Percentiles rank a stretch among this genome's conserved stretches.
phyloP scores from a whole-genome alignment of 2,329 filamentous ascomycete species.

The Fusarium liriodendri region DNA sequence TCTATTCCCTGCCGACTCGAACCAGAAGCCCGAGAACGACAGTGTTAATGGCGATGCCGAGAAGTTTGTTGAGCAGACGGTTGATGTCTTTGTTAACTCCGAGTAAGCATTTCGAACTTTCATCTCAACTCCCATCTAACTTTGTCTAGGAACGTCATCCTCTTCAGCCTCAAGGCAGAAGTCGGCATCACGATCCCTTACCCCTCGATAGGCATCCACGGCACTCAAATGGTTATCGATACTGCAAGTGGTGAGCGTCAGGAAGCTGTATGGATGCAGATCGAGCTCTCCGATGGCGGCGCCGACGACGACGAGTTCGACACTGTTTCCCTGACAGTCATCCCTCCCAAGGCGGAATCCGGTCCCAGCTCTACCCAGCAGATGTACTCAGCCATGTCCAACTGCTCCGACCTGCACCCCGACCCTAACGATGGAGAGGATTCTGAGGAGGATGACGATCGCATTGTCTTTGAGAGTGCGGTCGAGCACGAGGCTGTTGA shows the following conservation, averaged over 20 bases:
- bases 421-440: conserved; percentile 72
- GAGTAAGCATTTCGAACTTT: conserved; percentile 55
- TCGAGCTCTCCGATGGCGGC: conserved; percentile 70
- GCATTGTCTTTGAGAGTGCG: conserved; percentile 67
- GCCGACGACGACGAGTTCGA: conserved; percentile 72
- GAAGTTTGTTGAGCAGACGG: conserved; percentile 57
- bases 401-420: conserved; percentile 81
- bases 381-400: conserved; percentile 77
- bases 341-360: conserved; percentile 57
- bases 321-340: conserved; percentile 74
- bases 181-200: conserved; percentile 78
- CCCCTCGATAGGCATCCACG: conserved; percentile 79
- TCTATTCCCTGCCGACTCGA: conserved; percentile 60
- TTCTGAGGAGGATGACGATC: conserved; percentile 66
- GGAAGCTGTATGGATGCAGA: conserved; percentile 73
- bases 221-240: conserved; percentile 69
- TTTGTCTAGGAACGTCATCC: conserved; percentile 58
- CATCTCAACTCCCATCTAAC: neutral
- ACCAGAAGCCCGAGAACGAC: conserved; percentile 41
- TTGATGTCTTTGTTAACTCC: conserved; percentile 70
- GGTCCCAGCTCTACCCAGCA: conserved; percentile 46
- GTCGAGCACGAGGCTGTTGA: conserved; percentile 64
- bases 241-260: conserved; percentile 52
- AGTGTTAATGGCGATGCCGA: conserved; percentile 46
- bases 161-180: conserved; percentile 70